A percentile compares a stretch with the other conserved stretches of the same genome.
Conservation (phyloP, 164 flowering plant genomes). For the Magnolia officinalis region DNA sequence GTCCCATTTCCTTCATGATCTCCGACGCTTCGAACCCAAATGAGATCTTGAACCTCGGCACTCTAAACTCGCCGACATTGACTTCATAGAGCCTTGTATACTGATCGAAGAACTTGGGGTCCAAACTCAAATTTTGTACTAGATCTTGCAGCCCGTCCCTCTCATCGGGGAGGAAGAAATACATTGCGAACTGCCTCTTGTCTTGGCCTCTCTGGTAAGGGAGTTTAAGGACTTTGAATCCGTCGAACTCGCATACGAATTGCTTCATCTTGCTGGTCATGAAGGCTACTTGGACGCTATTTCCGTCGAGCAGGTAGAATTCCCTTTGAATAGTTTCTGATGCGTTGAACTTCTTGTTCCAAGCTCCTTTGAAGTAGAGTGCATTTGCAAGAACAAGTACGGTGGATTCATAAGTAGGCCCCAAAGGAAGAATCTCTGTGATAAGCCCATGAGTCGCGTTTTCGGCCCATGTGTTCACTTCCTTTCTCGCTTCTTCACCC, state of each 20-base stretch:
- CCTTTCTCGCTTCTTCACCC: conserved; percentile 1
- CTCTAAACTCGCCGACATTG: neutral
- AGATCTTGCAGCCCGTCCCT: neutral
- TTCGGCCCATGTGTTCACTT: conserved; percentile 20
- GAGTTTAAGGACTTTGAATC: conserved; percentile 16
- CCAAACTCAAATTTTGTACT: neutral
- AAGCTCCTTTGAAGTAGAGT: conserved; percentile 9
- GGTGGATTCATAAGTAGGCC: neutral
- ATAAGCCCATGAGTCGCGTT: conserved; percentile 19
- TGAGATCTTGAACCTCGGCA: conserved; percentile 3
- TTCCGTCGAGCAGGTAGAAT: conserved; percentile 26
- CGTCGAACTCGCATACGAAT: neutral
- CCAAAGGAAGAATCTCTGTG: conserved; percentile 10
- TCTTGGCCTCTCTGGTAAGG: conserved; percentile 13
- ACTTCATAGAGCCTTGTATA: neutral
- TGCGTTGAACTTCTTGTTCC: conserved; percentile 8
- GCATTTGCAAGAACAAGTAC: conserved; percentile 5
- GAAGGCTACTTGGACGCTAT: conserved; percentile 20
- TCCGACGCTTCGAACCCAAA: neutral
- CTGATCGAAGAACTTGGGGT: neutral
- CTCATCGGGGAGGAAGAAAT: neutral
- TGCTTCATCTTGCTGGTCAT: conserved; percentile 15
- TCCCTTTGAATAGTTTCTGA: conserved; percentile 8
- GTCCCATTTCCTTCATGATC: neutral
- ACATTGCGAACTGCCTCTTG: neutral